Evolutionary conservation across 805 yeast genomes (phyloP).

Genomic region (Candida verbasci): DNA sequence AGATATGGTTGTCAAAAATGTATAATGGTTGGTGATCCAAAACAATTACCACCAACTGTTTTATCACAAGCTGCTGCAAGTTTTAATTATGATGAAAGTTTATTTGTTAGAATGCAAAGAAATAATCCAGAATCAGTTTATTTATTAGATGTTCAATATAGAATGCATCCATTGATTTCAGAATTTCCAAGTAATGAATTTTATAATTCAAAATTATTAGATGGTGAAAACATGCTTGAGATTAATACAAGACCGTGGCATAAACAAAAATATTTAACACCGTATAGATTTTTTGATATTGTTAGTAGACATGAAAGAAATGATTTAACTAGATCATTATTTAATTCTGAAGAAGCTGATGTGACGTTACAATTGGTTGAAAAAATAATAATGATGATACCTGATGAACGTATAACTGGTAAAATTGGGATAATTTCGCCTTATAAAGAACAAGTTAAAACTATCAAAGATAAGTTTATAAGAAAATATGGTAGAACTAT

Average conservation of each 20-base stretch:
- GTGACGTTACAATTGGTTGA: conserved; percentile 65
- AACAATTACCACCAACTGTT: conserved; percentile 96
- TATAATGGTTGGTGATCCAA: conserved; percentile 98
- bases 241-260: conserved; percentile 78
- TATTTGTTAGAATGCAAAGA: conserved; percentile 89
- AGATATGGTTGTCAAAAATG: conserved; percentile 87
- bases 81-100: conserved; percentile 79
- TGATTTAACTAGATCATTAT: conserved; percentile 61
- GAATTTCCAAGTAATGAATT: conserved; percentile 81
- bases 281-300: conserved; percentile 76
- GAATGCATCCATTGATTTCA: conserved; percentile 96
- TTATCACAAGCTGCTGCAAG: conserved; percentile 82
- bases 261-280: conserved; percentile 46
- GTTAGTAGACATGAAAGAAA: conserved; percentile 60
- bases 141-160: conserved; percentile 84
- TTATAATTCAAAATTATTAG: conserved; percentile 65
- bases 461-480: conserved; percentile 53
- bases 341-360: conserved; percentile 65
- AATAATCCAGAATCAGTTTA: conserved; percentile 57
- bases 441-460: conserved; percentile 78
- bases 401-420: conserved; percentile 55
- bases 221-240: conserved; percentile 70
- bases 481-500: conserved; percentile 61
- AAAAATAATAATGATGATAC: conserved; percentile 45
- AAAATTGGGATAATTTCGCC: conserved; percentile 91